These are phyloP conservation scores for Hibiscus mutabilis DNA, from an alignment of 345 rosid genomes.

Conservation along the genomic window DNA sequence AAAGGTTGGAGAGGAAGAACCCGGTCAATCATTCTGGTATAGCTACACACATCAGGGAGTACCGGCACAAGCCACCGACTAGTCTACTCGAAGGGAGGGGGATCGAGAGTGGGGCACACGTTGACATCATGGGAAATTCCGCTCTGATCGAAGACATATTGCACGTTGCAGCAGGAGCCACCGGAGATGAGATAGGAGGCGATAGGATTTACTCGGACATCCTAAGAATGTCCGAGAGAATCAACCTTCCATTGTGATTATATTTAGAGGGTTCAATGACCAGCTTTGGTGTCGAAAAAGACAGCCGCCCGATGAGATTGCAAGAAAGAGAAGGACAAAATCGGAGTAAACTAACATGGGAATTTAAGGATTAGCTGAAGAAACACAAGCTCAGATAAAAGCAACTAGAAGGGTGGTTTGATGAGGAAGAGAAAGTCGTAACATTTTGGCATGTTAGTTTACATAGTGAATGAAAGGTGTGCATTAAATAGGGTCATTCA, in stretches of 20 bases:
- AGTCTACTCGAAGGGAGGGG: slow-evolving; percentile 58
- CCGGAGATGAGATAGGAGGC: slow-evolving; percentile 51
- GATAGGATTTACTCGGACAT: slow-evolving; percentile 51
- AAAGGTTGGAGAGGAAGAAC: slow-evolving; percentile 71
- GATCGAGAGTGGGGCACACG: slow-evolving; percentile 50
- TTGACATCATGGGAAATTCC: slow-evolving; percentile 64
- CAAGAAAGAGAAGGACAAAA: no score
- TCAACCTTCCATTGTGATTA: slow-evolving; percentile 34
- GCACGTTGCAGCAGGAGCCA: slow-evolving; percentile 55
- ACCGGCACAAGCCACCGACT: slow-evolving; percentile 42
- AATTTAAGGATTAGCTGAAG: not conserved
- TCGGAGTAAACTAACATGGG: not conserved
- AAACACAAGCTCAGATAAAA: not conserved
- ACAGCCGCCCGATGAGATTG: no score
- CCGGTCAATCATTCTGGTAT: slow-evolving; percentile 60
- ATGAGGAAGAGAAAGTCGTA: not conserved
- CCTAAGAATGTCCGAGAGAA: slow-evolving; percentile 39
- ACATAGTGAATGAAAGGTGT: not conserved
- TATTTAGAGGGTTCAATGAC: not conserved
- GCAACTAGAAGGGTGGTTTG: not conserved
- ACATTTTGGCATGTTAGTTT: not conserved
- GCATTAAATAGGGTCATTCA: not conserved
- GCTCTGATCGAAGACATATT: slow-evolving; percentile 60
- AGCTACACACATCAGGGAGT: slow-evolving; percentile 42
- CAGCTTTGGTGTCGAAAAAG: no score